Conservation (phyloP, 257 asterid species). For the Schizonepeta tenuifolia region DNA sequence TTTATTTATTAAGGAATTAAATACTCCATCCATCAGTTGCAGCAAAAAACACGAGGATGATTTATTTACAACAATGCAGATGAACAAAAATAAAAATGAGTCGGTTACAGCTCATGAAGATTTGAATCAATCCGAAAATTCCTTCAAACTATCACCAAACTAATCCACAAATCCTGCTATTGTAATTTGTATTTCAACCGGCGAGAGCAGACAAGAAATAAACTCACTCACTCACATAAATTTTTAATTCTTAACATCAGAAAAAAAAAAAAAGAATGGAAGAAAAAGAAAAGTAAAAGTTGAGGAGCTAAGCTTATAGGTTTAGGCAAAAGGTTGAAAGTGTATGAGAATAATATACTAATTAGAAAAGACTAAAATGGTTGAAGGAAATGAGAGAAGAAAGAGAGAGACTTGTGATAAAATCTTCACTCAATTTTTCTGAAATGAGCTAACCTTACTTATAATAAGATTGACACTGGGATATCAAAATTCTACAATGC, state of each 20-base stretch:
- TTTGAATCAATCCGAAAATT: too few species aligned
- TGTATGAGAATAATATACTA: too few species aligned
- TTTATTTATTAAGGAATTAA: slow-evolving; percentile 15
- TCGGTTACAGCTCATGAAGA: too few species aligned
- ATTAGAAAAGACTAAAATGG: neutral
- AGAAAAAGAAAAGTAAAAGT: neutral
- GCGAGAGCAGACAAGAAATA: neutral
- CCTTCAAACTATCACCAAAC: slow-evolving; percentile 13
- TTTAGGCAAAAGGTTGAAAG: slow-evolving; percentile 8
- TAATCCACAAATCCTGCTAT: slow-evolving; percentile 18
- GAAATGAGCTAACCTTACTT: too few species aligned
- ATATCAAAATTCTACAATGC: too few species aligned
- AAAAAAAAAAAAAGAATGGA: neutral
- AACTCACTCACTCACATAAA: neutral
- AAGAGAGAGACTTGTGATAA: slow-evolving; percentile 4
- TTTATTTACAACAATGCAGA: neutral
- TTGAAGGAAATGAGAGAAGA: slow-evolving; percentile 29
- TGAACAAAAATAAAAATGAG: neutral
- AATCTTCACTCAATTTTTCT: too few species aligned
- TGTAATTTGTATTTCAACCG: neutral
- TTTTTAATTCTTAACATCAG: neutral
- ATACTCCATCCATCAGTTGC: slow-evolving; percentile 10
- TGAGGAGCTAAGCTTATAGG: slow-evolving; percentile 32
- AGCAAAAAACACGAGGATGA: neutral
- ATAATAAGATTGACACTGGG: too few species aligned